Conservation (phyloP, 164 flowering plant species). For the Kalanchoe fedtschenkoi region DNA sequence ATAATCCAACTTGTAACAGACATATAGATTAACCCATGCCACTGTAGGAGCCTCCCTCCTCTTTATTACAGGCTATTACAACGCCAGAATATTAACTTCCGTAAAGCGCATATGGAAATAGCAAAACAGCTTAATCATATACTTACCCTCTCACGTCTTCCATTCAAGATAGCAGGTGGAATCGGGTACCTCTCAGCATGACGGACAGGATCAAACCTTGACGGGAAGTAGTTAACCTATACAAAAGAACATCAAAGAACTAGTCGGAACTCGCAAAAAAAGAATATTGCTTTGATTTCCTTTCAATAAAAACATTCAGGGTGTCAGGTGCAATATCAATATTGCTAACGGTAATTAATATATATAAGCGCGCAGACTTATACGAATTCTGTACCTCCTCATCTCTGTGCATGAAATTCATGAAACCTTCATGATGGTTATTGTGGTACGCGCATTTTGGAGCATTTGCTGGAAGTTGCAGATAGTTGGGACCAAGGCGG, state of each 20-base stretch:
- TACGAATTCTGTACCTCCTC: conserved; percentile 59
- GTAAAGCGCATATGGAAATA: background rate
- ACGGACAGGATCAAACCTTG: conserved; percentile 76
- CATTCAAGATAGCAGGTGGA: conserved; percentile 39
- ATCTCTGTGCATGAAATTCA: conserved; percentile 98
- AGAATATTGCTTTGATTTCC: too few relatives aligned
- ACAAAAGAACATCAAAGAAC: background rate
- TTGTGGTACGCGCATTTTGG: conserved; percentile 91
- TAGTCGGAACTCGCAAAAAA: background rate
- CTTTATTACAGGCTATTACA: background rate
- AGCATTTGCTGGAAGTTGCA: conserved; percentile 87
- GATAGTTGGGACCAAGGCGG: conserved; percentile 93
- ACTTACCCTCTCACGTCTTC: conserved; percentile 75
- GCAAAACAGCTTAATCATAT: background rate
- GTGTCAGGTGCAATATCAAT: too few relatives aligned
- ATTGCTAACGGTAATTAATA: background rate
- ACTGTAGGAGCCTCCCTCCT: background rate
- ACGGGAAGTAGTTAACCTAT: conserved; percentile 94
- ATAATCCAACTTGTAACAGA: too few relatives aligned
- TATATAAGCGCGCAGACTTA: background rate
- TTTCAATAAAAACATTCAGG: too few relatives aligned
- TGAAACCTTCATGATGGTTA: conserved; percentile 91
- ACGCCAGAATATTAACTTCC: background rate
- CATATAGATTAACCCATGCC: too few relatives aligned
- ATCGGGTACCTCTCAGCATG: conserved; percentile 77